Evolutionary conservation across 345 rosid genomes (phyloP).

Genomic region (Eucalyptus grandis): DNA sequence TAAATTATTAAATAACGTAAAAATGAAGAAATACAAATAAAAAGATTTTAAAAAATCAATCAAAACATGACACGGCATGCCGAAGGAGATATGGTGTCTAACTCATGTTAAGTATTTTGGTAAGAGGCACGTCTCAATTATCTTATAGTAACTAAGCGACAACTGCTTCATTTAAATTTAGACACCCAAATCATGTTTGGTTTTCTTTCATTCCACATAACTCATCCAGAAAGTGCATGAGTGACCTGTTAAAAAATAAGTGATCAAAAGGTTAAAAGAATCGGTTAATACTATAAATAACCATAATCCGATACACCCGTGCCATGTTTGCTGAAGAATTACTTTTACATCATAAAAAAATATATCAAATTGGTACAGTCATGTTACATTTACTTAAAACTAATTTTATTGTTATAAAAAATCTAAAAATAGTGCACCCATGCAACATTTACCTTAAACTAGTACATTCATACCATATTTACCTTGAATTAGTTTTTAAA

Average conservation of each 20-base stretch:
- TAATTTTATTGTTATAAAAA: no score
- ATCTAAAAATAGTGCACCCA: no score
- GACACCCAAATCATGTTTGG: neutral
- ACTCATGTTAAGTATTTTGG: neutral
- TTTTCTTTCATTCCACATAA: neutral
- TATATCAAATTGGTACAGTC: accelerated
- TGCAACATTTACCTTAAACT: no score
- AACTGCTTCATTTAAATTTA: neutral
- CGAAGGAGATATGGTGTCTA: neutral
- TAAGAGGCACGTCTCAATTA: neutral
- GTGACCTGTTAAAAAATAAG: neutral
- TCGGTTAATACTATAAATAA: neutral
- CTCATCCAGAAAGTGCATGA: neutral
- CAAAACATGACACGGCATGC: neutral
- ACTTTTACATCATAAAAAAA: no score
- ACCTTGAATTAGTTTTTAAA: neutral
- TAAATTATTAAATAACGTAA: neutral
- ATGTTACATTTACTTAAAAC: no score
- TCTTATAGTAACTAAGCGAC: neutral
- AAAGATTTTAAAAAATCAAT: neutral
- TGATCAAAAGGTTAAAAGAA: neutral
- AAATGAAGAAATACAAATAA: neutral
- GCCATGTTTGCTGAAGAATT: no score
- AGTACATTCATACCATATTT: no score
- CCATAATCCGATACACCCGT: neutral